These are phyloP conservation scores for Sclerotinia minor DNA, from an alignment of 2,329 filamentous ascomycete genomes.

Conservation along the genomic window DNA sequence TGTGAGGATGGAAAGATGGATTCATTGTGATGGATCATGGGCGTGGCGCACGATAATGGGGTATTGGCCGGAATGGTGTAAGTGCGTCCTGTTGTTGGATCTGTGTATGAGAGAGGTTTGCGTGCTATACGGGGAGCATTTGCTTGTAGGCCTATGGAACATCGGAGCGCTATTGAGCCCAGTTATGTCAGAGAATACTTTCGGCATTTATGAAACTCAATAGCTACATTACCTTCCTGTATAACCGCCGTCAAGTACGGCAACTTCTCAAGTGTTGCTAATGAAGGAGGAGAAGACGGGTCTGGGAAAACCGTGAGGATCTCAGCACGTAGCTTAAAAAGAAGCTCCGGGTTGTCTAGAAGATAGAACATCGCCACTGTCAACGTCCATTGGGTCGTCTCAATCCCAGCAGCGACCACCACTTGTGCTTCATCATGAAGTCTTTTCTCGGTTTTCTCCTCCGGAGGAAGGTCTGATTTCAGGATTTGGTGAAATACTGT, in stretches of 20 bases:
- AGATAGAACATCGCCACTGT: constrained; percentile 44
- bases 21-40: constrained; percentile 46
- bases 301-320: constrained; percentile 32
- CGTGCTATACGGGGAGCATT: constrained; percentile 38
- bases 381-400: constrained; percentile 44
- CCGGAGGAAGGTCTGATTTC: constrained; percentile 38
- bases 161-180: constrained; percentile 34
- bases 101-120: constrained; percentile 27
- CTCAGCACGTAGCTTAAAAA: constrained; percentile 43
- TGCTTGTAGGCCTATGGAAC: constrained; percentile 40
- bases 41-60: constrained; percentile 45
- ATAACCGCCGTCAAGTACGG: constrained; percentile 42
- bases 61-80: constrained; percentile 40
- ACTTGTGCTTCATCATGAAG: constrained; percentile 42
- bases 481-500: constrained; percentile 37
- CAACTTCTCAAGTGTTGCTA: constrained; percentile 36
- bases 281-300: constrained; percentile 25
- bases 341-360: constrained; percentile 41
- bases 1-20: constrained; percentile 44
- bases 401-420: constrained; percentile 43
- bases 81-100: constrained; percentile 27
- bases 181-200: background rate
- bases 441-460: constrained; percentile 42
- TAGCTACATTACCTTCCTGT: constrained; percentile 37
- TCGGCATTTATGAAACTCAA: background rate